phyloP scores from a whole-genome alignment of 2,329 filamentous ascomycete genomes.

The Sporothrix protearum region DNA sequence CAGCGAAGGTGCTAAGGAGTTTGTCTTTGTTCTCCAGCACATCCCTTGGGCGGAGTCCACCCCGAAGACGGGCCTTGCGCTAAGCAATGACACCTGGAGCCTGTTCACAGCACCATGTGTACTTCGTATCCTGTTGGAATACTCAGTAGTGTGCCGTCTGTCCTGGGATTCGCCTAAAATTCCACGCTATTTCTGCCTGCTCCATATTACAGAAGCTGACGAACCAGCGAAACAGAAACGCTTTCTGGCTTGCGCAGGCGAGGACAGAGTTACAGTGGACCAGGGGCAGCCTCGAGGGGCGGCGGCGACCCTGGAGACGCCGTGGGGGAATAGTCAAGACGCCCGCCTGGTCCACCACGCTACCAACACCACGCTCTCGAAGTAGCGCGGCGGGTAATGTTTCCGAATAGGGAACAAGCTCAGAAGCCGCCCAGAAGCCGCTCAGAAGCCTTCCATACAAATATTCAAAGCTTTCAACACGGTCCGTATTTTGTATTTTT shows the following conservation, averaged over 20 bases:
- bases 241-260: neutral
- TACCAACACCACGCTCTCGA: neutral
- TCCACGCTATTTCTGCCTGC: neutral
- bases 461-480: neutral
- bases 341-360: conserved; percentile 10
- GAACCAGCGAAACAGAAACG: neutral
- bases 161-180: neutral
- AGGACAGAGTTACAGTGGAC: neutral
- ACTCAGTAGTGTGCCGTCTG: too few species aligned
- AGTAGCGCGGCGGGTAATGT: conserved; percentile 24
- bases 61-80: neutral
- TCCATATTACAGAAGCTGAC: neutral
- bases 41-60: neutral
- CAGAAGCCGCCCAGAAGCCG: neutral
- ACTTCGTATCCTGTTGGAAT: too few species aligned
- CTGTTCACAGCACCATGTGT: neutral
- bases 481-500: too few species aligned
- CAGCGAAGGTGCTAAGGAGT: neutral
- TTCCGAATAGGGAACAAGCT: conserved; percentile 26
- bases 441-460: too few species aligned
- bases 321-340: neutral
- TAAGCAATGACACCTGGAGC: conserved; percentile 1
- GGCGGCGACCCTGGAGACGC: neutral
- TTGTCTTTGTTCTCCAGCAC: conserved; percentile 16
- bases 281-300: neutral